Base-by-base conservation (phyloP, 805 yeast genomes). In the Kodamaea kaohsiungensis region DNA sequence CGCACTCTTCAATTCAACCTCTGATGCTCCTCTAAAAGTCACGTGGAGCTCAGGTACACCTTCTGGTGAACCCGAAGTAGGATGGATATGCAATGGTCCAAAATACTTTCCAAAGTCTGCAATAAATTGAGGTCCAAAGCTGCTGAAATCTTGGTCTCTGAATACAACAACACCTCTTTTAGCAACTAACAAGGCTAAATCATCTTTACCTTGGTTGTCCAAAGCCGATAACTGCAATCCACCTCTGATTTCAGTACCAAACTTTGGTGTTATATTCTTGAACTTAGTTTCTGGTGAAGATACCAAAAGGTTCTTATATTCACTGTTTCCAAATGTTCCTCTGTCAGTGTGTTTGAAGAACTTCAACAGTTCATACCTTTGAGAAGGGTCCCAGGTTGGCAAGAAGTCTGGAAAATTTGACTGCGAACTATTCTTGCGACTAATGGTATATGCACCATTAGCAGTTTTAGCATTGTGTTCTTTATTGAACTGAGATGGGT, bases 31-130 rank as follows among this genome's bases (percentile, higher is more conserved):
- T 60, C 88, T 76, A 67, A 81, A 85, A 17, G 85, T 83, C 39
- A 86, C 71, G 59, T 85, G 90, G 57, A 87, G 77, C 56, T 85
- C 84, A 3, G 88, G 86, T 56, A 71, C 72, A 7, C 89, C 86
- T 57, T 69, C 73, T 25, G 88, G 91, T 10, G 88, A 84, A 13
- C 91, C 91, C 6, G 89, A 82, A 12, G 89, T 84, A 45, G 89
- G 89, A 62, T 88, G 92, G 54, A 85, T 77, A 65, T 88, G 91
- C 55, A 84, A 76, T 22, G 85, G 85, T 25, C 93, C 92, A 66
- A 84, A 88, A 65, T 87, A 81, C 43, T 68, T 72, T 46, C 87
- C 89, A 68, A 75, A 85, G 43, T 86, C 76, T n/a, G 75, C 79
- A 43, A 67, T 79, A 59, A 75, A 78, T 43, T 72, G 71, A 2